Evolutionary conservation across 2,329 filamentous ascomycete species (phyloP), one percentile per base, ranked within the genome.

Genomic region (Monilinia fructigena): DNA sequence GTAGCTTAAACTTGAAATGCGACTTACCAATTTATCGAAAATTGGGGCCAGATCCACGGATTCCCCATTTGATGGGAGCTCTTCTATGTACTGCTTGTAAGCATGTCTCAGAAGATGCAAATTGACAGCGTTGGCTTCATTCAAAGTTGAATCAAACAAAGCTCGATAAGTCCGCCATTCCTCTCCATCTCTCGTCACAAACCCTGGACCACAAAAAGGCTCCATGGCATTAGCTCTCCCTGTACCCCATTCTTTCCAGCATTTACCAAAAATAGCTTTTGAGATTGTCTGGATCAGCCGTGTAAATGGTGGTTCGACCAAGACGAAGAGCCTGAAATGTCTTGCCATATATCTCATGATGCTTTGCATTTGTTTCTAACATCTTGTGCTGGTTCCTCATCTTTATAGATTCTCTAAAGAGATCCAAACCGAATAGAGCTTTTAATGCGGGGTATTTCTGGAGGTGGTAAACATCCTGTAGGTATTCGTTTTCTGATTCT

Each of bases 91-190:
- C 23, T 35, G 18, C 14, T 53, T 28, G 20, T 62, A 66, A 10
- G 18, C 11, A 4, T 31, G 8, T 20, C 14, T 28, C 3, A 66
- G 42, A 3, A 40, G 1, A 2, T 26, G 20, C 6, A 66, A 5
- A 38, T 66, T 35, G 20, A 55, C n/a, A 23, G 42, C 35, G 42
- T 48, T 63, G 3, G 38, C 26, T 35, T 63, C 58, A 3, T 18
- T 63, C 52, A 66, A 48, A 11, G 42, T 47, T 52, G 63, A 52
- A n/a, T n/a, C 40, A 28, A 66, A 28, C 28, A 66, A n/a, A 42
- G 20, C 14, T 42, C 58, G 38, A 40, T 55, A 26, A 4, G 16
- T 11, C 11, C 23, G 45, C 64, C 64, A 66, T 50, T 63, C 58
- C 18, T 66, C 50, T 1, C 65, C 58, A 45, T 66, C 50, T 16